phyloP scores from a whole-genome alignment of 176 grass and related monocot genomes.

The Dactylis glomerata region DNA sequence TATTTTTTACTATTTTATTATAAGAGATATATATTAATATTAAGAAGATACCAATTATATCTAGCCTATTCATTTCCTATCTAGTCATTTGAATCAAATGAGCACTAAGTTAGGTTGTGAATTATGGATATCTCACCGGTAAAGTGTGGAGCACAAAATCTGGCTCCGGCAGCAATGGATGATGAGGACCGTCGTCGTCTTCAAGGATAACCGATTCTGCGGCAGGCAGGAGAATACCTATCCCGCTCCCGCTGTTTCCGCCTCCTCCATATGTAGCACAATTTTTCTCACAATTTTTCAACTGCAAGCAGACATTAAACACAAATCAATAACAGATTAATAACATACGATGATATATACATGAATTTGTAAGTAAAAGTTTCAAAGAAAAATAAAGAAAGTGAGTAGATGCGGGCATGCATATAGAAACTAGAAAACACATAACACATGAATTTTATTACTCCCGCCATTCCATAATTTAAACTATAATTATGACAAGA shows the following conservation, averaged over 20 bases:
- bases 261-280: not conserved
- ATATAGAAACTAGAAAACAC: not conserved
- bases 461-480: no score
- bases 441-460: not conserved
- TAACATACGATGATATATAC: not conserved
- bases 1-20: no score
- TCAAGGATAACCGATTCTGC: not conserved
- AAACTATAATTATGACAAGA: no score
- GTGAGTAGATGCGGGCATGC: not conserved
- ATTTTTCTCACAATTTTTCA: not conserved
- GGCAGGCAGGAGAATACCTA: not conserved
- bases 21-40: no score
- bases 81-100: no score
- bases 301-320: not conserved
- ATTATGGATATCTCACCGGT: slow-evolving; percentile 12
- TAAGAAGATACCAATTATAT: no score
- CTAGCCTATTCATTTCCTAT: no score
- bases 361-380: not conserved
- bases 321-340: not conserved
- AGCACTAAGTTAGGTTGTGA: no score
- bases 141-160: slow-evolving; percentile 14
- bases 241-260: not conserved
- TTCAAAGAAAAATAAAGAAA: not conserved
- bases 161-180: not conserved
- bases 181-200: not conserved